Evolutionary conservation across 2,329 filamentous ascomycete genomes (phyloP), one percentile per base, ranked within the genome.

Genomic region (Xylaria sp.): DNA sequence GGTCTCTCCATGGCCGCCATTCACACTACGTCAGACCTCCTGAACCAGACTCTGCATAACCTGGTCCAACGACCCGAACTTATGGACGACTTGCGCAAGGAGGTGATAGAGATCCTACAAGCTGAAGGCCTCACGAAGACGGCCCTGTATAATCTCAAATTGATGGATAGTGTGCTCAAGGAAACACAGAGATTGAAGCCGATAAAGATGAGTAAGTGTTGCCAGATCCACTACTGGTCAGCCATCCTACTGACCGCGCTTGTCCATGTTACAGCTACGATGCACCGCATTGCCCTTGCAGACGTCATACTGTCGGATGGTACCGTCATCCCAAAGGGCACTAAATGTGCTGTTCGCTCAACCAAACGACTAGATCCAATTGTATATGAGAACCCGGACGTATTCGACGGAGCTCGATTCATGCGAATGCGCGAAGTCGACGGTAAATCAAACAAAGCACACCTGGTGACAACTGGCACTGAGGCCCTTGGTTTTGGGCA

Each of bases 21-120:
- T 11, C 78, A 80, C 61, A 79, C 76, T 1, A 78, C 78, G 0
- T 72, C 74, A 0, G 74, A 77, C 4, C 59, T 75, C 2, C 46
- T 73, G 0, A 73, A 72, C 2, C 78, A 54, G 63, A 74, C 31
- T 19, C 67, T 84, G 38, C 78, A 76, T 55, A 79, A 83, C 56
- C 67, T 84, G 4, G 73, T 73, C 2, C 69, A 74, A n/a, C 66
- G 68, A 8, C 80, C 79, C 0, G 78, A 83, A 53, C 76, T 77
- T 56, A 67, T 80, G 19, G 72, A 80, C 21, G 74, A 74, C 6
- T 65, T 82, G 25, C 76, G 81, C 1, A 71, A 79, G 31, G 81
- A 84, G 65, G 78, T 81, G 7, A 62, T 73, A 8, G 62, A 67
- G 2, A 64, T 70, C 9, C 60, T 72, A 4, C 51, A 56, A 7